Conservation (phyloP, 2,329 filamentous ascomycete genomes). For the Capronia americana region DNA sequence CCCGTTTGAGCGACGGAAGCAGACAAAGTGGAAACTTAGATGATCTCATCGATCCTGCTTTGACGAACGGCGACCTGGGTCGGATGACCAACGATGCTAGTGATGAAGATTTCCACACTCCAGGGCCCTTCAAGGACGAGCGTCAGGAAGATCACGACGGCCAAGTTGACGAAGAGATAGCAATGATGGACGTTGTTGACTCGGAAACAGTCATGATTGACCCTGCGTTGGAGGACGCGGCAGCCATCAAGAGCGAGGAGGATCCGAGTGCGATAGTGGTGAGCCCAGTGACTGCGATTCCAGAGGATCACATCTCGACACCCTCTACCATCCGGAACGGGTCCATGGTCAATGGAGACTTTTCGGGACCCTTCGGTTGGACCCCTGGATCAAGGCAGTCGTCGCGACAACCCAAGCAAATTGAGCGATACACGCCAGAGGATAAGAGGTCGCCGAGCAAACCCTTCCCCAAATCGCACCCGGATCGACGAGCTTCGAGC, state of each 20-base stretch:
- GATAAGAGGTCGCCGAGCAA: slow-evolving; percentile 33
- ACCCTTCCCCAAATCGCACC: slow-evolving; percentile 21
- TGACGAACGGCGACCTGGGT: slow-evolving; percentile 25
- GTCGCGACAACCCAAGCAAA: slow-evolving; percentile 52
- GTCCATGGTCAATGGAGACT: slow-evolving; percentile 25
- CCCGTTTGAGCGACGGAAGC: slow-evolving; percentile 51
- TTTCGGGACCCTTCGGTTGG: slow-evolving; percentile 41
- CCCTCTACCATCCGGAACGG: slow-evolving; percentile 21
- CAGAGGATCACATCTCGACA: slow-evolving; percentile 22
- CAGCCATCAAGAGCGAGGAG: slow-evolving; percentile 17
- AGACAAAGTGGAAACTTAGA: slow-evolving; percentile 44
- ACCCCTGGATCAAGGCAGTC: slow-evolving; percentile 54
- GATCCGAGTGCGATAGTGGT: slow-evolving; percentile 7
- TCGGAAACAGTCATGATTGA: slow-evolving; percentile 19
- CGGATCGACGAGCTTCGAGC: slow-evolving; percentile 34
- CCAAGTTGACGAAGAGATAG: background rate
- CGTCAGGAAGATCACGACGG: slow-evolving; percentile 24
- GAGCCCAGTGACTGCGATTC: slow-evolving; percentile 3
- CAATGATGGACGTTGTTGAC: background rate
- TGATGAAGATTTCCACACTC: slow-evolving; percentile 29
- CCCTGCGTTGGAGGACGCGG: slow-evolving; percentile 23
- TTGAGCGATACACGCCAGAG: slow-evolving; percentile 50
- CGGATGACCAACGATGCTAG: slow-evolving; percentile 21
- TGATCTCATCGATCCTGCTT: slow-evolving; percentile 37
- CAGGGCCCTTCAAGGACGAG: slow-evolving; percentile 40